Evolutionary conservation across 257 asterid species (phyloP).

Genomic region (Hygrophila difformis): DNA sequence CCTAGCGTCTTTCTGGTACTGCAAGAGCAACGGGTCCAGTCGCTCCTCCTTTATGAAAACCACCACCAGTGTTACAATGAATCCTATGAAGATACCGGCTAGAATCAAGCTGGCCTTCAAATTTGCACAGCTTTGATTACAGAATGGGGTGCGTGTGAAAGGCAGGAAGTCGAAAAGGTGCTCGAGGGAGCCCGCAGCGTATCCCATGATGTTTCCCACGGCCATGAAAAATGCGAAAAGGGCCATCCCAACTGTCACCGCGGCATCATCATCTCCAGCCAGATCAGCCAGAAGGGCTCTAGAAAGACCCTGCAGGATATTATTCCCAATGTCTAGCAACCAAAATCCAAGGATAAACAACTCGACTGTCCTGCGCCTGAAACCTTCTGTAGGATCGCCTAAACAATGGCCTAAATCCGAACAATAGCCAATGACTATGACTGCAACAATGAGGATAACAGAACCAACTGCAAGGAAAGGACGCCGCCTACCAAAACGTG

Average conservation of each 20-base stretch:
- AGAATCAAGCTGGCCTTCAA: conserved; percentile 77
- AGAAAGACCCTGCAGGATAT: conserved; percentile 92
- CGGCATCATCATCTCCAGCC: conserved; percentile 42
- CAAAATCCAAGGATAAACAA: conserved; percentile 81
- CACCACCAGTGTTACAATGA: conserved; percentile 31
- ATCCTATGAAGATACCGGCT: conserved; percentile 37
- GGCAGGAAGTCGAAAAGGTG: conserved; percentile 57
- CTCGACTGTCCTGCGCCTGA: conserved; percentile 64
- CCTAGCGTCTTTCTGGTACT: too few species aligned
- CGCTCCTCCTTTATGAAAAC: too few species aligned
- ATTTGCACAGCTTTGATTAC: conserved; percentile 83
- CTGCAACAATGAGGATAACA: conserved; percentile 50
- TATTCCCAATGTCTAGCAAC: conserved; percentile 84
- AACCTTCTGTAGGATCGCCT: conserved; percentile 47
- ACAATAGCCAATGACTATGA: conserved; percentile 72
- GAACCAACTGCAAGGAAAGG: conserved; percentile 88
- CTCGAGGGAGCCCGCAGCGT: conserved; percentile 76
- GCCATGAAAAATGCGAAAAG: conserved; percentile 90
- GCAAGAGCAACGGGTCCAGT: too few species aligned
- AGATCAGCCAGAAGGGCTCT: conserved; percentile 83
- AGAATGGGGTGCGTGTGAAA: conserved; percentile 58
- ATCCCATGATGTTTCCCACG: conserved; percentile 74
- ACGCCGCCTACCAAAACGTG: conserved; percentile 70
- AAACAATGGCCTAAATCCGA: conserved; percentile 68
- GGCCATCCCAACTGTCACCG: conserved; percentile 46